Evolutionary conservation across 2,329 filamentous ascomycete species (phyloP), one percentile per base, ranked within the genome.

Genomic region (Curvularia lunata): DNA sequence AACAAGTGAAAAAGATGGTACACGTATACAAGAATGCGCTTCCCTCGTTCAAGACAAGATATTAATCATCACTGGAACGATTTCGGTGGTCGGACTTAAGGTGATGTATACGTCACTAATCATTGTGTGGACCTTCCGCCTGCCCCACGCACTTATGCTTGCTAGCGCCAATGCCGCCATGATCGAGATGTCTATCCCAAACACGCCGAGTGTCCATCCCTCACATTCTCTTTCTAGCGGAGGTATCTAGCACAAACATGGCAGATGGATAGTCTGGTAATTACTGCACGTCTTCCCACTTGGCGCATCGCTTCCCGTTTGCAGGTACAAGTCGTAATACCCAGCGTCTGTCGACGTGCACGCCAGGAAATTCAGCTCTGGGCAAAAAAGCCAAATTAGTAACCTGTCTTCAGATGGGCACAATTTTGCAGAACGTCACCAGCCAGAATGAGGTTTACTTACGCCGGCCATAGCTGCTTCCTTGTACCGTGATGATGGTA

Each of bases 221-320:
- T 18, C 6, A n/a, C 13, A 25, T 10, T 10, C n/a, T 1, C 12
- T 12, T 21, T 10, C 12, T 6, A 7, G 28, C 43, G 19, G 5
- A 21, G 16, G 7, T 27, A 23, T 41, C 43, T 56, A 68, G 49
- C 82, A 84, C 37, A 84, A 64, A 61, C 82, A 84, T 30, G 82
- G 83, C 65, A 84, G 68, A 72, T 85, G 83, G 54, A 85, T 74
- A 27, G 81, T 83, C 75, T 84, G 82, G 57, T 81, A 84, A 67
- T 84, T 84, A 62, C 80, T 84, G 64, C 83, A 85, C 5, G 76
- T 81, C 70, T 75, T 76, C 2, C 81, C 82, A 50, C 76, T 79
- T 1, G 83, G 83, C 34, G 74, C 75, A 38, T 82, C 81, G 48
- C 78, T 82, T 1, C 83, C 82, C 1, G 81, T 84, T 72, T 85